phyloP scores from a whole-genome alignment of 306 rosid species.

The Ormosia semicastrata region DNA sequence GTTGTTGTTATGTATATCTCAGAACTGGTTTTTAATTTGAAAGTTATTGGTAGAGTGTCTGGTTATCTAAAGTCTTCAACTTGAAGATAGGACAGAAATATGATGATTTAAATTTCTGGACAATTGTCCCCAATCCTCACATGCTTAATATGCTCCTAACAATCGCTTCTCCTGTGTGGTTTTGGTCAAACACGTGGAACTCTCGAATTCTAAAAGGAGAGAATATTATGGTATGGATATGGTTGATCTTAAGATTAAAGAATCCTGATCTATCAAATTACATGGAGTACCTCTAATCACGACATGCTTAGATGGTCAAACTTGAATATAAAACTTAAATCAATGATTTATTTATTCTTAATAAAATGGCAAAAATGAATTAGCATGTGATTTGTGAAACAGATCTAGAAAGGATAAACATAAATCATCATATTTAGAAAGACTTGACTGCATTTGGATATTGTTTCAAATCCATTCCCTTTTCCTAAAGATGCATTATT shows the following conservation, averaged over 20 bases:
- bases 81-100: not conserved
- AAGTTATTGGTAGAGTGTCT: not conserved
- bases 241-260: not conserved
- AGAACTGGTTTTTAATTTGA: not conserved
- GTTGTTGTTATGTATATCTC: not conserved
- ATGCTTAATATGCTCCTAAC: not conserved
- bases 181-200: constrained; percentile 11
- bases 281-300: not conserved
- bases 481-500: not conserved
- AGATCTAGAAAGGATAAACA: not conserved
- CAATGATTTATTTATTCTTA: not conserved
- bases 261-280: constrained; percentile 5
- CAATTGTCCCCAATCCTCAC: not conserved
- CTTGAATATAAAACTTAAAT: not conserved
- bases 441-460: not conserved
- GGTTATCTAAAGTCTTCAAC: not conserved
- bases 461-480: not conserved
- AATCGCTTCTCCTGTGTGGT: not conserved
- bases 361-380: not conserved
- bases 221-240: not conserved
- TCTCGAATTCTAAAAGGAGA: not conserved
- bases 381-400: not conserved
- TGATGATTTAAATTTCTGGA: not conserved
- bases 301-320: not conserved
- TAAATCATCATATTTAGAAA: not conserved